These are phyloP conservation scores for Macrophomina pseudophaseolina DNA, from an alignment of 2,329 filamentous ascomycete species.

Conservation along the genomic window DNA sequence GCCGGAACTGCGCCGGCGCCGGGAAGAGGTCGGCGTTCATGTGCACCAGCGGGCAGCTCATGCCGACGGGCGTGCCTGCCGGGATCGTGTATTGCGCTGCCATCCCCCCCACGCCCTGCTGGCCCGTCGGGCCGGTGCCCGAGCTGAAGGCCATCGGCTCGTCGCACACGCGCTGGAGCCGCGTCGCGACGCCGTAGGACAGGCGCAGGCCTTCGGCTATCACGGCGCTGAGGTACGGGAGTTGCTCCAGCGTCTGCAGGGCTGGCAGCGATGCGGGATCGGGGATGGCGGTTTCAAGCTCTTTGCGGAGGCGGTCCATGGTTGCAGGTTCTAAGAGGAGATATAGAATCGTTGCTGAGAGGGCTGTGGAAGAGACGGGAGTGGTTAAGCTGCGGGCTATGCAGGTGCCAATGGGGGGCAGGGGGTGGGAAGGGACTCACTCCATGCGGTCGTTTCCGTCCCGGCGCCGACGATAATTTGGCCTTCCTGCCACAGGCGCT, in stretches of 20 bases:
- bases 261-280: neutral
- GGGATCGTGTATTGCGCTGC: conserved; percentile 17
- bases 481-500: conserved; percentile 26
- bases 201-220: conserved; percentile 32
- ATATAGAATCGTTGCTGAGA: neutral
- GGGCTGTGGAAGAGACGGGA: neutral
- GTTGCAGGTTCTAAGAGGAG: neutral
- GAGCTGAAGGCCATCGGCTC: conserved; percentile 23
- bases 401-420: conserved; percentile 33
- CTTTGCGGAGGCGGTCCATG: conserved; percentile 11
- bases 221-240: conserved; percentile 31
- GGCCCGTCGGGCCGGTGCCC: neutral
- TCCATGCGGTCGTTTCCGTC: conserved; percentile 44
- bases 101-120: neutral
- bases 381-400: conserved; percentile 38
- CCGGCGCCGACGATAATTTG: conserved; percentile 30
- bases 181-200: conserved; percentile 22
- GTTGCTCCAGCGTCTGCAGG: neutral
- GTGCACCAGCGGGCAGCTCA: conserved; percentile 31
- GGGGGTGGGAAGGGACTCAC: conserved; percentile 37
- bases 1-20: conserved; percentile 35
- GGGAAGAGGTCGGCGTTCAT: conserved; percentile 42
- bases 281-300: conserved; percentile 17
- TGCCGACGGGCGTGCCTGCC: conserved; percentile 26
- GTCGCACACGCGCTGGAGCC: conserved; percentile 28